Percentiles rank a stretch among this genome's conserved stretches.
Evolutionary conservation across 495 filamentous ascomycete species (phyloP).

Genomic region (Sordaria brevicollis): DNA sequence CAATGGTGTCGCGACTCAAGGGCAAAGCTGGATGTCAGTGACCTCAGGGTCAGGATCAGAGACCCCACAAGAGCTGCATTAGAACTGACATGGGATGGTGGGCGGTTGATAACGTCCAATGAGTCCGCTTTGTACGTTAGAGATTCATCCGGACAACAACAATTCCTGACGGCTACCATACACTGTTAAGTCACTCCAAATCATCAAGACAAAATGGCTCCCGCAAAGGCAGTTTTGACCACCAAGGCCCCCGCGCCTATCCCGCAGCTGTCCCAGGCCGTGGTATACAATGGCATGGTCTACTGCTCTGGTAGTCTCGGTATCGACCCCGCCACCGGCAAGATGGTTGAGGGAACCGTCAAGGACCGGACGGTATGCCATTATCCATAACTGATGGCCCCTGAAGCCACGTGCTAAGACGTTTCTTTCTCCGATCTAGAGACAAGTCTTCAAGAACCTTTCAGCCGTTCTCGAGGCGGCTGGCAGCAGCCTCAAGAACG

Average conservation of each 20-base stretch:
- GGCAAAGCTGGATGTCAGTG: not conserved
- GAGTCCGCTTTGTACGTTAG: not conserved
- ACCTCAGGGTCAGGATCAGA: not conserved
- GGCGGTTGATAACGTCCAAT: not conserved
- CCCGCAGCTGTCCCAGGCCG: constrained; percentile 45
- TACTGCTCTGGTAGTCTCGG: constrained; percentile 49
- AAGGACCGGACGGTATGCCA: constrained; percentile 39
- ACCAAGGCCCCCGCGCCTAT: constrained; percentile 44
- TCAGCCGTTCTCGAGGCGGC: constrained; percentile 49
- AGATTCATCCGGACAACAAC: not conserved
- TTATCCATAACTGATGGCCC: not conserved
- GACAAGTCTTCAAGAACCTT: constrained; percentile 49
- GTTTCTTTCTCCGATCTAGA: constrained; percentile 5
- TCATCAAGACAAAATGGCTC: constrained; percentile 9
- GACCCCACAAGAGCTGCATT: not conserved
- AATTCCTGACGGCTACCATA: not conserved
- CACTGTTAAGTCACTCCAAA: not conserved
- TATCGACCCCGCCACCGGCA: constrained; percentile 37
- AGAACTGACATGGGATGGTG: not conserved
- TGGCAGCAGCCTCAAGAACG: constrained; percentile 47
- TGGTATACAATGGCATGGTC: constrained; percentile 47
- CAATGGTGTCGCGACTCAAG: not conserved
- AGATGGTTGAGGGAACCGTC: constrained; percentile 42
- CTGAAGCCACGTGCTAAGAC: not conserved
- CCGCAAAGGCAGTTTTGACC: constrained; percentile 31